Base-by-base conservation (phyloP, 129 eudicot species). In the Silybum marianum region DNA sequence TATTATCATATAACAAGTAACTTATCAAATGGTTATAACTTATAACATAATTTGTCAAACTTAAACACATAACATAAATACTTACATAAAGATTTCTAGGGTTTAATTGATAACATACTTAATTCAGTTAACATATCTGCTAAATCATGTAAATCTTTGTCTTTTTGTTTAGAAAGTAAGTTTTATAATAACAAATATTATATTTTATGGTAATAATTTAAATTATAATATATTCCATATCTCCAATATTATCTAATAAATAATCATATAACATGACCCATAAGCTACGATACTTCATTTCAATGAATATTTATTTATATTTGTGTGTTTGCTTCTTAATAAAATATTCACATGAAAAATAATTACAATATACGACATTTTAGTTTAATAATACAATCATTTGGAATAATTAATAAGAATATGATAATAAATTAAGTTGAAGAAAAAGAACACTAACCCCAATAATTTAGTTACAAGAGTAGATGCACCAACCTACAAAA, bases 401-500 rank as follows among this genome's bases (percentile, higher is more conserved):
- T 46, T 32, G 12, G 5, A 71, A 71, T 12, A 22, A 23, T n/a
- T 34, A 4, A 12, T 28, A 51, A 51, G 69, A 48, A 48, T 3
- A 48, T 3, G 14, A 54, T 16, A 16, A 54, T 54, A n/a, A 54
- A 18, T 54, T 54, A 54, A 9, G 18, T 54, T 54, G 22, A 54
- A n/a, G 22, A 9, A 34, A 60, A n/a, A 38, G 40, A 63, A 5
- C 48, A 78, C 82, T 68, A 78, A 48, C 67, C 44, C 82, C 44
- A 72, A 58, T 80, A 62, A 76, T 77, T 36, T 60, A 25, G 73
- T 60, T 60, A 39, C 24, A 63, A 6, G 24, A 80, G 73, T 80
- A 60, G 84, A 80, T 80, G 84, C 75, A 78, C 78, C 84, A 80
- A 80, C 78, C 76, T 30, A 30, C 70, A 70, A 69, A 6, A 48